Evolutionary conservation across 176 grass and related monocot genomes (phyloP).

Genomic region (Chrysopogon serrulatus): DNA sequence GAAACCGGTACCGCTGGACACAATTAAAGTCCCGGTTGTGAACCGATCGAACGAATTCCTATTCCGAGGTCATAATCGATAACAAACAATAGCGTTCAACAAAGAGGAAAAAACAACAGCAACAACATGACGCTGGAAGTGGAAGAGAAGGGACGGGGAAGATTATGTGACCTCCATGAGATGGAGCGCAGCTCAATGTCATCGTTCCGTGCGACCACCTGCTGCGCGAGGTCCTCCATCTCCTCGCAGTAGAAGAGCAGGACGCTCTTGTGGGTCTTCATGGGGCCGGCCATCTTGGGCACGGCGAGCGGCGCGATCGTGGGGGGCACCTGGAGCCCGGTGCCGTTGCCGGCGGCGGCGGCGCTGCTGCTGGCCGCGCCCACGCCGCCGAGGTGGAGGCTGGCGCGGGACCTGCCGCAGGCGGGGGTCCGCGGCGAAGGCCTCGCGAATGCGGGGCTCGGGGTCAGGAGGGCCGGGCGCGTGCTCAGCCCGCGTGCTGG

Average conservation of each 20-base stretch:
- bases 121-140: background rate
- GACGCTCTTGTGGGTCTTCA: constrained; percentile 52
- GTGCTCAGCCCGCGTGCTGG: background rate
- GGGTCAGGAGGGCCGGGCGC: background rate
- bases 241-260: constrained; percentile 96
- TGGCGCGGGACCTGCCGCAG: constrained; percentile 31
- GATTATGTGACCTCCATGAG: constrained; percentile 65
- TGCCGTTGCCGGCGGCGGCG: constrained; percentile 11
- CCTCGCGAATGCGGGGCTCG: constrained; percentile 33
- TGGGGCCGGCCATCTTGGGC: constrained; percentile 32
- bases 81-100: background rate
- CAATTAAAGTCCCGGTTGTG: background rate
- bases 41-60: background rate
- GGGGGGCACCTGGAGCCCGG: constrained; percentile 38
- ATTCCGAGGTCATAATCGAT: background rate
- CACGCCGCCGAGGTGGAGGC: constrained; percentile 48
- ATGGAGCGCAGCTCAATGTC: constrained; percentile 76
- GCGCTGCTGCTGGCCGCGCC: background rate
- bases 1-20: background rate
- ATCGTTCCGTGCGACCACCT: constrained; percentile 69
- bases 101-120: background rate
- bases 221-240: constrained; percentile 74
- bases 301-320: constrained; percentile 30
- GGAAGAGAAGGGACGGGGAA: background rate
- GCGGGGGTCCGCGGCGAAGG: constrained; percentile 9